Base-by-base conservation (phyloP, 306 rosid genomes). In the Acacia melanoxylon region DNA sequence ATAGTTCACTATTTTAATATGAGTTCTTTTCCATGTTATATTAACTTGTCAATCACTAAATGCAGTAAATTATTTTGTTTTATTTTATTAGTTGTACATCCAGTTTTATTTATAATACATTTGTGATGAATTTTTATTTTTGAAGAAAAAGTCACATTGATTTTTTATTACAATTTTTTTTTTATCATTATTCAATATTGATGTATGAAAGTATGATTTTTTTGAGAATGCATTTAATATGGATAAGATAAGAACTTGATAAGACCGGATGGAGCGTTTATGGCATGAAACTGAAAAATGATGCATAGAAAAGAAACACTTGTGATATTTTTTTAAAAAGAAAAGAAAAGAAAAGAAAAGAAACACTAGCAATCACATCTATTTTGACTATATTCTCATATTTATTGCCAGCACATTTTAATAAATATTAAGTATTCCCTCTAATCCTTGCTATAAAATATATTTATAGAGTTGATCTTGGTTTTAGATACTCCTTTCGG, bases 361-460 rank as follows among this genome's bases (percentile, higher is more conserved):
- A 51, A 51, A 52, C 8, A 20, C 25, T 0, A 8, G 5, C 6
- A 54, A 7, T 52, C 61, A 20, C 61, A 0, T 20, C 25, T 52
- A 52, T 2, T 19, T 52, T 52, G 59, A 52, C 24, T 52, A 52
- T 52, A 19, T 52, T 54, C 61, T 17, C 11, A 20, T 54, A 54
- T 16, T 13, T 52, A 19, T 52, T 4, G 59, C 24, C 2, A 1
- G n/a, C 56, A 49, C n/a, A 49, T 16, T 13, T 1, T 51, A 17
- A 51, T 5, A 51, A 48, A 48, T 37, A 6, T 37, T 37, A 37
- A 37, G 41, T 37, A 37, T 1, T 37, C 8, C 8, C 8, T 37
- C 7, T 5, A 0, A 0, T 35, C 0, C 0, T 35, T 11, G 10
- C 3, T 45, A 45, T 45, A 45, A 45, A 1, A 9, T 2, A 9